These are phyloP conservation scores for Talaromyces atroroseus DNA, from an alignment of 2,329 filamentous ascomycete genomes.

Conservation along the genomic window DNA sequence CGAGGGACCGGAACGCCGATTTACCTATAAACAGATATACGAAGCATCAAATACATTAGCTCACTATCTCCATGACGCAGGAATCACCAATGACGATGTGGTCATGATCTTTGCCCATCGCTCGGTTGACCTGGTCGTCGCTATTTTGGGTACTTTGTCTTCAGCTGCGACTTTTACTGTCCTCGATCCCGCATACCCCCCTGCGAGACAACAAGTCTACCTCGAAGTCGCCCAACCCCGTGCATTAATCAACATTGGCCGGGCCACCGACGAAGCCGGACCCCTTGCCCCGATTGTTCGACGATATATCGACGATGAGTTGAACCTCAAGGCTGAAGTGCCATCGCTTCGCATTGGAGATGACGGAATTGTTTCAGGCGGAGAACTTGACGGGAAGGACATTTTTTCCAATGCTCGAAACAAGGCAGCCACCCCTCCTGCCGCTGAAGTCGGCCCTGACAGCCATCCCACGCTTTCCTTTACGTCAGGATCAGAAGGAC, in stretches of 20 bases:
- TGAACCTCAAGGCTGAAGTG: conserved; percentile 67
- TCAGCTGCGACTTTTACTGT: conserved; percentile 51
- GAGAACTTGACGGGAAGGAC: conserved; percentile 60
- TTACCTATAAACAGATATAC: conserved; percentile 81
- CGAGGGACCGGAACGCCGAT: conserved; percentile 55
- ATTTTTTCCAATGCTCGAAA: conserved; percentile 47
- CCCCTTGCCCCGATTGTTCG: conserved; percentile 55
- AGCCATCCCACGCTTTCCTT: conserved; percentile 70
- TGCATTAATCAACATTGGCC: conserved; percentile 67
- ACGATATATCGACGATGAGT: conserved; percentile 65
- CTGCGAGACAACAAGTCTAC: conserved; percentile 74
- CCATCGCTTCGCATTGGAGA: conserved; percentile 67
- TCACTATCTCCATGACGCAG: conserved; percentile 69
- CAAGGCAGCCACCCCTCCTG: conserved; percentile 48
- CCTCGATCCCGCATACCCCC: conserved; percentile 77
- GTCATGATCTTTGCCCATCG: conserved; percentile 90
- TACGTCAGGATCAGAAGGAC: conserved; percentile 68
- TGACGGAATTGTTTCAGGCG: conserved; percentile 67
- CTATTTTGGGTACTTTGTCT: conserved; percentile 67
- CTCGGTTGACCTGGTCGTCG: conserved; percentile 69
- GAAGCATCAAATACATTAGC: conserved; percentile 77
- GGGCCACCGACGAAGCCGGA: conserved; percentile 64
- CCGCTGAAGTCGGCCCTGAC: conserved; percentile 79
- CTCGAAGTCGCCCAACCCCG: conserved; percentile 72
- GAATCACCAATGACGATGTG: conserved; percentile 73